A percentile compares a stretch with the other conserved stretches of the same genome.
Conservation (phyloP, 1,284 basidiomycete genomes). For the Sanghuangporus weigelae region DNA sequence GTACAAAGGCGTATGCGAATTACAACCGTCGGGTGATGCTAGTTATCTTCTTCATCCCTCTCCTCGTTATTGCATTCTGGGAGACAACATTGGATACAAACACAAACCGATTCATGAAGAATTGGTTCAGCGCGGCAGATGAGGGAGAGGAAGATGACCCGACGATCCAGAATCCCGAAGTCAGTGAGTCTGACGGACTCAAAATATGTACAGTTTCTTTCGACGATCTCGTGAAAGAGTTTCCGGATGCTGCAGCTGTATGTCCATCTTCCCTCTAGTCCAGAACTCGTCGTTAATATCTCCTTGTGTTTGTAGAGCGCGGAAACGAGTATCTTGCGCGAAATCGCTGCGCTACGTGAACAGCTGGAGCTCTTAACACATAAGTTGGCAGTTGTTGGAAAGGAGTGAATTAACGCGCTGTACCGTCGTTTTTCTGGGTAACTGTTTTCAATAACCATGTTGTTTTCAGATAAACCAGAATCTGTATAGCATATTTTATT, state of each 20-base stretch:
- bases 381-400: background rate
- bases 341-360: constrained; percentile 55
- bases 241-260: constrained; percentile 75
- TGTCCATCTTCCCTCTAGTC: constrained; percentile 23
- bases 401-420: background rate
- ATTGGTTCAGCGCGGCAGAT: constrained; percentile 59
- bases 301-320: constrained; percentile 46
- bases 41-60: constrained; percentile 74
- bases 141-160: constrained; percentile 64
- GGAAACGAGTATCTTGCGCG: constrained; percentile 61
- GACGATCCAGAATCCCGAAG: constrained; percentile 51
- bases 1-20: constrained; percentile 47
- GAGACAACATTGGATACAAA: constrained; percentile 55
- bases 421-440: background rate
- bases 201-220: constrained; percentile 76
- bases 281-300: background rate
- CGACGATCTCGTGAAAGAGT: constrained; percentile 64
- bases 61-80: constrained; percentile 69
- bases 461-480: background rate
- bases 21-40: constrained; percentile 79
- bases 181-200: constrained; percentile 57
- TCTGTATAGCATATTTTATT: background rate
- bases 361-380: constrained; percentile 38
- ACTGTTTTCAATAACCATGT: background rate
- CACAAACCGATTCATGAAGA: constrained; percentile 59